Evolutionary conservation across 2,329 filamentous ascomycete species (phyloP).

Genomic region (Nemania sp.): DNA sequence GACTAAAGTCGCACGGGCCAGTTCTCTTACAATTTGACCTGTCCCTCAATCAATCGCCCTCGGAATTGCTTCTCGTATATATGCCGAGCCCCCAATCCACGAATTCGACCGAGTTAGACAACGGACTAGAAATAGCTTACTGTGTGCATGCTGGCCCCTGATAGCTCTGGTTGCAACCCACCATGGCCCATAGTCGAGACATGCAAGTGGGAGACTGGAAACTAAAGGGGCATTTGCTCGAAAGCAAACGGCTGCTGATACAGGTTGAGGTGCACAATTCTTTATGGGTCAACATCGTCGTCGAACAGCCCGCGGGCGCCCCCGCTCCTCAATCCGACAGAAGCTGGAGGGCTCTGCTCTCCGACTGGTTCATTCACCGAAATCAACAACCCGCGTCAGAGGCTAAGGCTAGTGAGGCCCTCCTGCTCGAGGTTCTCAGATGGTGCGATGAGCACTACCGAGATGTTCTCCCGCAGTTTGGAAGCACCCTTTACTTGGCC

Average conservation of each 20-base stretch:
- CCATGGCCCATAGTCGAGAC: background rate
- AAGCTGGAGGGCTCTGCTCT: background rate
- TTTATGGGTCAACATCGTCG: constrained; percentile 11
- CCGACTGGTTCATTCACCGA: background rate
- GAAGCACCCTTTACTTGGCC: background rate
- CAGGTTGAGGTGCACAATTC: constrained; percentile 1
- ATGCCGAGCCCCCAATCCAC: no score
- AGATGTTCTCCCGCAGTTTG: constrained; percentile 1
- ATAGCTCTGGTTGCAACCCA: background rate
- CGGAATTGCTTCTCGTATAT: no score
- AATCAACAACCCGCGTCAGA: background rate
- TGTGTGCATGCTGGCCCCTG: no score
- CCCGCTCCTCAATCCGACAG: background rate
- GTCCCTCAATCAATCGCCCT: no score
- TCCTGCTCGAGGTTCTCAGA: background rate
- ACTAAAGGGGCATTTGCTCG: background rate
- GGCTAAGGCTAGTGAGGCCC: background rate
- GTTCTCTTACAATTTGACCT: no score
- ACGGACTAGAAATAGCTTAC: no score
- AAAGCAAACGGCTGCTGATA: background rate
- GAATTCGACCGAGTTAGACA: no score
- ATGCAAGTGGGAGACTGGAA: constrained; percentile 5
- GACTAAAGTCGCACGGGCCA: no score
- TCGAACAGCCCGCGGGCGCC: background rate
- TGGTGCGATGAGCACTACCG: constrained; percentile 6